phyloP scores from a whole-genome alignment of 257 asterid species.

The Solanum acaule region DNA sequence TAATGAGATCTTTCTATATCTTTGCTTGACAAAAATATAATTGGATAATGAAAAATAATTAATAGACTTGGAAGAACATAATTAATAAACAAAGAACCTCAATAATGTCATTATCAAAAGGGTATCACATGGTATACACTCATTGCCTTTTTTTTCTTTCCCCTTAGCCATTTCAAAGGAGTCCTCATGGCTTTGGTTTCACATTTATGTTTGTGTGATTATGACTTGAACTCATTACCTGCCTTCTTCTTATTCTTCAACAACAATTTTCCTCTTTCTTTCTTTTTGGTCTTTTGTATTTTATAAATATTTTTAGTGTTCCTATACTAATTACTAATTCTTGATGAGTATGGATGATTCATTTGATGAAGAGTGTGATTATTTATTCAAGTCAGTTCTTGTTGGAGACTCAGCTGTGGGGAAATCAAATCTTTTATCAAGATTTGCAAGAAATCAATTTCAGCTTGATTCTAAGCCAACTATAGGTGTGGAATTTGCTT shows the following conservation, averaged over 20 bases:
- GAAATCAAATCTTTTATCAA: constrained; percentile 62
- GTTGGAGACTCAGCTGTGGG: constrained; percentile 90
- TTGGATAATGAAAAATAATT: background rate
- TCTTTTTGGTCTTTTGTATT: background rate
- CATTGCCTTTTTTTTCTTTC: background rate
- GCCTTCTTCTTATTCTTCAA: background rate
- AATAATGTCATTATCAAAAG: constrained; percentile 33
- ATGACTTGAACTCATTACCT: background rate
- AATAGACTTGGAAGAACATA: constrained; percentile 10
- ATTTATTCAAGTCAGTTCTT: constrained; percentile 70
- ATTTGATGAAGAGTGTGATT: constrained; percentile 81
- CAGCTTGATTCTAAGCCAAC: constrained; percentile 78
- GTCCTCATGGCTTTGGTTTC: constrained; percentile 25
- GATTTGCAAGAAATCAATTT: constrained; percentile 60
- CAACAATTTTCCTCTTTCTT: background rate
- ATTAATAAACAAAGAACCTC: constrained; percentile 19
- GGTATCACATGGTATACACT: constrained; percentile 47
- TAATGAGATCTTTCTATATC: background rate
- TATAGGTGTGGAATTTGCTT: constrained; percentile 83
- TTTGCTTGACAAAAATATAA: constrained; percentile 1
- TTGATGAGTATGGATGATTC: constrained; percentile 33
- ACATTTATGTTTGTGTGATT: constrained; percentile 12
- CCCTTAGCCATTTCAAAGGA: background rate
- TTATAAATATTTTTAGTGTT: background rate
- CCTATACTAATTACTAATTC: background rate